Conservation (phyloP, 768 basidiomycete species). For the Mrakia gelida region DNA sequence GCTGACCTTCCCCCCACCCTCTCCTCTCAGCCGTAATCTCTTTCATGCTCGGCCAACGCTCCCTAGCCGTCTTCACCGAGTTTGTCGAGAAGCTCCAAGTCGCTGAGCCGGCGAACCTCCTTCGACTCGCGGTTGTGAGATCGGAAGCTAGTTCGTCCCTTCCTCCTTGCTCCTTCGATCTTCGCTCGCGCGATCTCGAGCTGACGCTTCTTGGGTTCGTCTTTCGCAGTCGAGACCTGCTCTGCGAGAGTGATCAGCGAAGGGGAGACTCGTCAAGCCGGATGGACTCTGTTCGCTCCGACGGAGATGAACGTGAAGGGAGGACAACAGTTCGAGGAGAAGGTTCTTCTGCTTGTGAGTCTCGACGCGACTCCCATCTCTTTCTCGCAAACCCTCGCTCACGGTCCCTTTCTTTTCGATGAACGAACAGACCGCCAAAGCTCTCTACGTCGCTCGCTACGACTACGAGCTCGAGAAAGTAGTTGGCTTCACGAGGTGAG, state of each 20-base stretch:
- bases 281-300: slow-evolving; percentile 91
- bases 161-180: neutral
- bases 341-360: slow-evolving; percentile 77
- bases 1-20: neutral
- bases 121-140: slow-evolving; percentile 81
- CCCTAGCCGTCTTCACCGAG: slow-evolving; percentile 82
- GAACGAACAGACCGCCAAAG: slow-evolving; percentile 53
- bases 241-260: slow-evolving; percentile 69
- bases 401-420: neutral
- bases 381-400: neutral
- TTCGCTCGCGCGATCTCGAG: neutral
- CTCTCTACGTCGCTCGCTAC: slow-evolving; percentile 52
- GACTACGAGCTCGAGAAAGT: slow-evolving; percentile 84
- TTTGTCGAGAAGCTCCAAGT: slow-evolving; percentile 76
- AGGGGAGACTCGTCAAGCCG: slow-evolving; percentile 70
- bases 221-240: slow-evolving; percentile 62
- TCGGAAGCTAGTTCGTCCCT: slow-evolving; percentile 65
- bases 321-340: slow-evolving; percentile 86
- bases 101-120: slow-evolving; percentile 84
- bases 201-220: neutral
- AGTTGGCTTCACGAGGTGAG: slow-evolving; percentile 21
- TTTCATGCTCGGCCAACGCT: slow-evolving; percentile 83
- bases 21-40: slow-evolving; percentile 68
- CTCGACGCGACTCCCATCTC: slow-evolving; percentile 22
- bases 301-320: slow-evolving; percentile 66